Conservation (phyloP, 192 early-diverging fungal genomes). For the Coemansia erecta region DNA sequence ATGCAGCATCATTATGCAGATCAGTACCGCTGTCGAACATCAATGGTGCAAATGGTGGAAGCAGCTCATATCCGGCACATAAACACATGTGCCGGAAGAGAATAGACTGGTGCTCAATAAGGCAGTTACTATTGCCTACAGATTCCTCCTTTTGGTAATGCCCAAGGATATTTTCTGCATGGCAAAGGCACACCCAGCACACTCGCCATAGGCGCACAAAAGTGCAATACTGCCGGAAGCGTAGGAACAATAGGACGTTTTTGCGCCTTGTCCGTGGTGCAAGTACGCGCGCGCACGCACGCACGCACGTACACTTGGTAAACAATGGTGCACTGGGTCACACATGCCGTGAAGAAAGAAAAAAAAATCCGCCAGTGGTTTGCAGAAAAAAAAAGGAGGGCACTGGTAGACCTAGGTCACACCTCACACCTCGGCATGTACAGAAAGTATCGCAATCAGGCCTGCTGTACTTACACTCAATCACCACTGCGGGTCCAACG, state of each 20-base stretch:
- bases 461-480: conserved; percentile 46
- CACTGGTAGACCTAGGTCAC: neutral
- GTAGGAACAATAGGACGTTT: no score
- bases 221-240: no score
- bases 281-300: no score
- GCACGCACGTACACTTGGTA: neutral
- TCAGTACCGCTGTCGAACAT: no score
- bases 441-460: neutral
- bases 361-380: conserved; percentile 1
- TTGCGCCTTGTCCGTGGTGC: no score
- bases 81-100: no score
- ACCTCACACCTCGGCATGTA: neutral
- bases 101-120: no score
- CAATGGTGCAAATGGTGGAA: no score
- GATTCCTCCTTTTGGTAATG: neutral
- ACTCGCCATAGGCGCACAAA: neutral
- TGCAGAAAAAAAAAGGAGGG: neutral
- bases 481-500: conserved; percentile 66
- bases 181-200: neutral
- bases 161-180: conserved; percentile 10
- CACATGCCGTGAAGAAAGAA: neutral
- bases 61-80: no score
- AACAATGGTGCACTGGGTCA: neutral
- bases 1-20: no score
- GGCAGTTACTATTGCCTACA: conserved; percentile 1